phyloP scores from a whole-genome alignment of 192 early-diverging fungal genomes.

The Thoreauomyces humboldtii region DNA sequence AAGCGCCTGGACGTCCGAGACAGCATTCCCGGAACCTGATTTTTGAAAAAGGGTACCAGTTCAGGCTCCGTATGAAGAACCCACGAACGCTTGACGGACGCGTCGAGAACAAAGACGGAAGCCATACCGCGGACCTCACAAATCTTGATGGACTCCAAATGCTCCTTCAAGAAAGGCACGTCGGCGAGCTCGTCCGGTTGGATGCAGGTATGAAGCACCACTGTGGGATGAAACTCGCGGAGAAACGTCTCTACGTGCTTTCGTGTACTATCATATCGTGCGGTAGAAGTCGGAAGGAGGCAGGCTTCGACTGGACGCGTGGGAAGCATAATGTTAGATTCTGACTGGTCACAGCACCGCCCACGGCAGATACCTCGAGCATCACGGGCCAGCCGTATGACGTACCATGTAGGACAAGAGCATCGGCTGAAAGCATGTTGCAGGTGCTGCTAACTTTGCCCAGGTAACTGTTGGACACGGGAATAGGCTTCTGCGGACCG shows the following conservation, averaged over 20 bases:
- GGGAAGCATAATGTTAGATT: no score
- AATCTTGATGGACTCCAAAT: conserved; percentile 26
- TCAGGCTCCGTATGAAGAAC: no score
- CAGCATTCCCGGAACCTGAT: no score
- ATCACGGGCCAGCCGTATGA: no score
- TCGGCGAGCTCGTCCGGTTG: conserved; percentile 10
- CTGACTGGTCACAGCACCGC: no score
- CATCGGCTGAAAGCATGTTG: no score
- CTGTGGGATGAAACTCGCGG: not conserved
- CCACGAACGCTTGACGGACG: not conserved
- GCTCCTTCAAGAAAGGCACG: conserved; percentile 3
- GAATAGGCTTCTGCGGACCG: no score
- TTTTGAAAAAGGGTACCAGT: no score
- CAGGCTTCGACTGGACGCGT: conserved; percentile 27
- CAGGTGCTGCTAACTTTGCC: no score
- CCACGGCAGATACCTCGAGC: no score
- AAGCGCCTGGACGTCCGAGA: not conserved
- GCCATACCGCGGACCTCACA: conserved; percentile 20
- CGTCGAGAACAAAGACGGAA: not conserved
- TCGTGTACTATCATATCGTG: conserved; percentile 18
- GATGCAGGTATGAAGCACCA: conserved; percentile 1
- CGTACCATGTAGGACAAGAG: no score
- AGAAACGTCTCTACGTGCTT: conserved; percentile 19
- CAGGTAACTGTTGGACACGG: no score
- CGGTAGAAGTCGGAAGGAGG: conserved; percentile 7